Base-by-base conservation (phyloP, 768 basidiomycete genomes). In the Trametes elegans region DNA sequence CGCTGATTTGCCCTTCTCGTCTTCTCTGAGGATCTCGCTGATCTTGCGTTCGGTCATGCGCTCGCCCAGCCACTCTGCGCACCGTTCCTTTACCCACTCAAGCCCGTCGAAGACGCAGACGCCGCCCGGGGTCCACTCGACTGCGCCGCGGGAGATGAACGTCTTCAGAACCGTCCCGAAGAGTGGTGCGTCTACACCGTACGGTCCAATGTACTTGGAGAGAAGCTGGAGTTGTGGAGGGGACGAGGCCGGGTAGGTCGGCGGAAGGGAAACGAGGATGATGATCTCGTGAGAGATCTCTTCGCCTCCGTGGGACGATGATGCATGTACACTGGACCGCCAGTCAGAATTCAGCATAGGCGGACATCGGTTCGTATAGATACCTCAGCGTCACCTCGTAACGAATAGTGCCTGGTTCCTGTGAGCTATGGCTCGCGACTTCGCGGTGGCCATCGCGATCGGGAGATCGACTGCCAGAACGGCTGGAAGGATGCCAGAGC, bases 91-190 rank as follows among this genome's bases (percentile, higher is more conserved):
- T 9, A 89, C 81, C 62, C 76, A 83, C 69, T 93, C 90, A 24
- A 94, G 69, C 10, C 93, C 93, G 59, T 95, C 93, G 64, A 93
- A 95, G 11, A 94, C 87, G 59, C 89, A 92, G 16, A 93, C 85
- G 1, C 75, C 76, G 27, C 85, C 90, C 21, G 79, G 74, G 3
- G 76, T 73, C 83, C 88, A 95, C 59, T 91, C 87, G n/a, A 90
- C 79, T 7, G 87, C 90, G 49, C 77, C 80, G 19, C 76, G 65
- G 3, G 92, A 92, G 50, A 94, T 91, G 67, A 80, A 95, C 0
- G 88, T 93, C 34, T 88, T 80, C 18, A 93, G 74, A 31, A 93
- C 78, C 1, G 79, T 79, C 21, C 90, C 90, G 65, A 94, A 95
- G 16, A 94, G 77, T 14, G 69, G 68, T 8, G 88, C 73, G 61